Conservation (phyloP, 148 eudicot species). For the Chenopodium album region DNA sequence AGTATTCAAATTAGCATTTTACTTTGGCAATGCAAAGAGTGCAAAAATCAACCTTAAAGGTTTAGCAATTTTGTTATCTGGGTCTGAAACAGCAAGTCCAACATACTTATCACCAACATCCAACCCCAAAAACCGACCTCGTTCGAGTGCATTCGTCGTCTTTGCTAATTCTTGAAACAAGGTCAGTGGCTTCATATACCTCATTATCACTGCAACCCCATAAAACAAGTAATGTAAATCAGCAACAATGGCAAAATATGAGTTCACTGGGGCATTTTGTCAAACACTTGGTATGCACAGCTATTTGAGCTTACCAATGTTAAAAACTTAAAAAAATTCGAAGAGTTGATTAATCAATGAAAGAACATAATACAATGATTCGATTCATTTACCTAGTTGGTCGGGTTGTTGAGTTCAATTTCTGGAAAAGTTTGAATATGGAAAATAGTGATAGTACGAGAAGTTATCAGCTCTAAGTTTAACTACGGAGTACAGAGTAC, state of each 20-base stretch:
- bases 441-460: too few species aligned
- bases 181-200: conserved; percentile 57
- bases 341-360: too few species aligned
- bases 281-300: conserved; percentile 25
- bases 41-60: conserved; percentile 57
- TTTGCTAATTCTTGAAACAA: conserved; percentile 70
- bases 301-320: background rate
- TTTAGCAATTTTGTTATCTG: conserved; percentile 57
- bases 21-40: background rate
- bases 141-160: conserved; percentile 28
- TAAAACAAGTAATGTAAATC: background rate
- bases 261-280: conserved; percentile 17
- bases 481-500: too few species aligned
- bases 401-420: too few species aligned
- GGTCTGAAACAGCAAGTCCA: conserved; percentile 82
- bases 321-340: too few species aligned
- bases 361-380: too few species aligned
- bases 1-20: background rate
- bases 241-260: background rate
- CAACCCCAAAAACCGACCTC: conserved; percentile 73
- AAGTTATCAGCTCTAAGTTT: too few species aligned
- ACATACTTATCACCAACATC: conserved; percentile 95
- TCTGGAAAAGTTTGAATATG: too few species aligned
- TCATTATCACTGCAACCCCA: conserved; percentile 44
- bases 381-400: too few species aligned